Percentiles rank a stretch among this genome's conserved stretches.
Conservation (phyloP, 169 alveolate species). For the Eimeria maxima region DNA sequence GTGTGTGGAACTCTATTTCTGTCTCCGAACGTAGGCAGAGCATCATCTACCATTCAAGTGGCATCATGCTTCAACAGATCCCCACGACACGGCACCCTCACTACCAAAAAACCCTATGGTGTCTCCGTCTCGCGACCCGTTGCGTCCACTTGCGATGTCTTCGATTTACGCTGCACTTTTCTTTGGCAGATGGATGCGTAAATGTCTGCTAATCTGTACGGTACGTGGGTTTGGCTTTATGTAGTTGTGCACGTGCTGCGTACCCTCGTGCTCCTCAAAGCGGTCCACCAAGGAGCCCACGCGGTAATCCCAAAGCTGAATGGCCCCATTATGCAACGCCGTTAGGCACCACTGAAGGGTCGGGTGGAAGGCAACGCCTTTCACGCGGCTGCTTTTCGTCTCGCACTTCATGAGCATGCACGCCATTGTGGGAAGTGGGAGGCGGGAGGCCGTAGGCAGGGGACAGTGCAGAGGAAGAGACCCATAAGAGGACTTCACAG, state of each 20-base stretch:
- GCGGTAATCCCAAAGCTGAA: slow-evolving; percentile 97
- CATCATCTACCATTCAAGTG: background rate
- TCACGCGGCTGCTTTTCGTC: slow-evolving; percentile 96
- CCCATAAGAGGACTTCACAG: slow-evolving; percentile 50
- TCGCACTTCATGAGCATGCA: slow-evolving; percentile 96
- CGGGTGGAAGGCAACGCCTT: slow-evolving; percentile 98
- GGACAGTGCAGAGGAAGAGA: slow-evolving; percentile 25
- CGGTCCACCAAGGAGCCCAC: slow-evolving; percentile 88
- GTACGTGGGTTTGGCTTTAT: background rate
- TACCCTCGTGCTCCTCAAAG: slow-evolving; percentile 87
- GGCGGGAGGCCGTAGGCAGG: slow-evolving; percentile 23
- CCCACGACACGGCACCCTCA: background rate
- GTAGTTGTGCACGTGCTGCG: background rate
- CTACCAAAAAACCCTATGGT: too few species aligned
- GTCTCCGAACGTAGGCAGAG: too few species aligned
- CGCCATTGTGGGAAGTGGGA: slow-evolving; percentile 71
- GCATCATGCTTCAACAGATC: background rate
- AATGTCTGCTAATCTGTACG: background rate
- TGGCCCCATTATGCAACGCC: slow-evolving; percentile 96
- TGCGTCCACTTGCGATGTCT: background rate
- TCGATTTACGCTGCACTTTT: background rate
- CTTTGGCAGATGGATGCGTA: background rate
- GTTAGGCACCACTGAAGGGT: slow-evolving; percentile 97
- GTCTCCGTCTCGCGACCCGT: background rate
- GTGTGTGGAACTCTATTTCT: background rate